Conservation (phyloP, 257 asterid species). For the Capsicum baccatum region DNA sequence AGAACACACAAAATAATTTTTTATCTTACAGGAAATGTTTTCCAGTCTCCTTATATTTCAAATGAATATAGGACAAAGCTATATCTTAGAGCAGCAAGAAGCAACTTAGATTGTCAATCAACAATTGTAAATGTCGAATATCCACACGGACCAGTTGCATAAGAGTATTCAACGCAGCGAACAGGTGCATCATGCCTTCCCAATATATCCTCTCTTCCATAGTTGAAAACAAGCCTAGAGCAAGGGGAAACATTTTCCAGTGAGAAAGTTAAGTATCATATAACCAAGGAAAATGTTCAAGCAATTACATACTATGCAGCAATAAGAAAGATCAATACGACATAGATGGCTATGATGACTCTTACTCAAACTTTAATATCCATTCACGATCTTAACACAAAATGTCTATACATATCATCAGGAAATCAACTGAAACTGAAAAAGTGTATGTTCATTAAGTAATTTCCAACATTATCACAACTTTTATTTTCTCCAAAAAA, state of each 20-base stretch:
- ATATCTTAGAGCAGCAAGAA: background rate
- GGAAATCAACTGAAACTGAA: background rate
- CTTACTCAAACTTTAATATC: background rate
- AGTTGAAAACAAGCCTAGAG: slow-evolving; percentile 72
- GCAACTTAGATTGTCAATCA: background rate
- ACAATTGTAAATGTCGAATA: background rate
- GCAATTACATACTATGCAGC: background rate
- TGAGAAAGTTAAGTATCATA: background rate
- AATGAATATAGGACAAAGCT: background rate
- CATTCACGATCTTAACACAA: background rate
- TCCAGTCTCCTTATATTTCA: background rate
- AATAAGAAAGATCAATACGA: background rate
- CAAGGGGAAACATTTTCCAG: slow-evolving; percentile 28
- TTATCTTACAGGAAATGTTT: background rate
- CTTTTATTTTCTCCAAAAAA: background rate
- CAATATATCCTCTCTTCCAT: slow-evolving; percentile 67
- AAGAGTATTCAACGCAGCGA: slow-evolving; percentile 82
- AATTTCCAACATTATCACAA: background rate
- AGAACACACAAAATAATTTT: background rate
- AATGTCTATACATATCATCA: background rate
- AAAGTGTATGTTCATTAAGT: background rate
- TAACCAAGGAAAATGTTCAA: background rate
- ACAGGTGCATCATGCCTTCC: slow-evolving; percentile 83
- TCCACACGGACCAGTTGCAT: slow-evolving; percentile 68
- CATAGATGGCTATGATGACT: background rate